These are phyloP conservation scores for Talaromyces rugulosus DNA, from an alignment of 2,329 filamentous ascomycete genomes.

Conservation along the genomic window DNA sequence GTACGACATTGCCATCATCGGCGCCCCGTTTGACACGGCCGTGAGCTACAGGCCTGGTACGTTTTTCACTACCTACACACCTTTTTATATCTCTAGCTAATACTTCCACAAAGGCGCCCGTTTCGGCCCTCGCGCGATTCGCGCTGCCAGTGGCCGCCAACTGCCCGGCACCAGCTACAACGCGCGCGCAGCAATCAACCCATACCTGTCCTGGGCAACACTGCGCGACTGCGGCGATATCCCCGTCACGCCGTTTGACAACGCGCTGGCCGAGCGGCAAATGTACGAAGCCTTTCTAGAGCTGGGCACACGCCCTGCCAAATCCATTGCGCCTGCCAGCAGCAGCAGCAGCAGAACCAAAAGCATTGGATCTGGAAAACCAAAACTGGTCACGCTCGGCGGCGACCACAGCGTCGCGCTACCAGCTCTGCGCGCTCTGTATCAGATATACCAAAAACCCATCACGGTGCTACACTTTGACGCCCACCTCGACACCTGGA, in stretches of 20 bases:
- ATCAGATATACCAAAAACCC: conserved; percentile 57
- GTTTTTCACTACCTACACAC: conserved; percentile 14
- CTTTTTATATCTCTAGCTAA: neutral
- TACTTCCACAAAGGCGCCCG: conserved; percentile 52
- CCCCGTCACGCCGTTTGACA: conserved; percentile 81
- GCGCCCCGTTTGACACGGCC: conserved; percentile 70
- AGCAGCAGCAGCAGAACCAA: conserved; percentile 22
- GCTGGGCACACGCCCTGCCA: conserved; percentile 51
- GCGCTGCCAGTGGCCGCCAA: conserved; percentile 76
- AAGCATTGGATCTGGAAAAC: conserved; percentile 33
- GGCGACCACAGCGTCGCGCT: conserved; percentile 70
- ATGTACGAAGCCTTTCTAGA: conserved; percentile 79
- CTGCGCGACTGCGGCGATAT: conserved; percentile 90
- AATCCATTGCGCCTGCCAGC: conserved; percentile 19
- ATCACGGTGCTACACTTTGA: conserved; percentile 74
- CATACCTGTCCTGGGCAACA: conserved; percentile 72
- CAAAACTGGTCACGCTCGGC: conserved; percentile 64
- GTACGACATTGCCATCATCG: conserved; percentile 69
- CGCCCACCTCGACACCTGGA: conserved; percentile 79
- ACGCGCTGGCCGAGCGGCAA: conserved; percentile 72
- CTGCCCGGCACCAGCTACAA: conserved; percentile 79
- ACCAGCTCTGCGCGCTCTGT: conserved; percentile 64
- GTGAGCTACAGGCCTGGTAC: conserved; percentile 65
- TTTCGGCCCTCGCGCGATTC: conserved; percentile 84
- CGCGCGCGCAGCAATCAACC: conserved; percentile 75